Evolutionary conservation across 768 basidiomycete species (phyloP), one percentile per base, ranked within the genome.

Genomic region (Dacryopinax spathularia): DNA sequence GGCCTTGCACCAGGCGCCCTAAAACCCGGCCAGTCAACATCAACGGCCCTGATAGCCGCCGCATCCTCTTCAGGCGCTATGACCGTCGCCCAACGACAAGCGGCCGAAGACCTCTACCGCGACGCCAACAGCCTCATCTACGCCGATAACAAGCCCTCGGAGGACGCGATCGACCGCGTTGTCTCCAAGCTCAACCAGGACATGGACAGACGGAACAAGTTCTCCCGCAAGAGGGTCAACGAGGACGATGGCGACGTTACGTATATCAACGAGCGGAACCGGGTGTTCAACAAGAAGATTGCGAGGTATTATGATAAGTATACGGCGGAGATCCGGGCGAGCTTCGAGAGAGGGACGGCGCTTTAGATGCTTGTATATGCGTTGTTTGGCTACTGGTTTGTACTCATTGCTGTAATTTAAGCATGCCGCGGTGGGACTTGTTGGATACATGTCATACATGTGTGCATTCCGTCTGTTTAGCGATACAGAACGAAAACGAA

Each of bases 201-300:
- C 69, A 84, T 92, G 68, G 91, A 93, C 77, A 89, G 91, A 78
- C 88, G 90, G 73, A 79, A 82, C 71, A 93, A 89, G 71, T 91
- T 91, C 77, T 92, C 89, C 37, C 81, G 92, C 67, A 95, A 95
- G 76, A 80, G 83, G 68, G 82, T 78, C 73, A 92, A 95, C 77
- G 93, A 97, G 70, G 89, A 90, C 61, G 88, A 94, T 65, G 93
- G 90, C 62, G 94, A 97, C 68, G 89, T 99, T 74, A 98, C 93
- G 4, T 99, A 98, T 73, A 99, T 99, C 82, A 99, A 99, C 79
- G 91, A 98, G 75, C 87, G 88, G 75, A 94, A 97, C 75, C 84
- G 91, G 66, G 92, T 96, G 56, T 98, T 96, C 82, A 96, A 97
- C 83, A 93, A 92, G 77, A 96, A 95, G 89, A 92, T 94, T 77